Percentiles rank a stretch among this genome's conserved stretches.
Evolutionary conservation across 495 filamentous ascomycete genomes (phyloP).

Genomic region (Chaetomium fimeti): DNA sequence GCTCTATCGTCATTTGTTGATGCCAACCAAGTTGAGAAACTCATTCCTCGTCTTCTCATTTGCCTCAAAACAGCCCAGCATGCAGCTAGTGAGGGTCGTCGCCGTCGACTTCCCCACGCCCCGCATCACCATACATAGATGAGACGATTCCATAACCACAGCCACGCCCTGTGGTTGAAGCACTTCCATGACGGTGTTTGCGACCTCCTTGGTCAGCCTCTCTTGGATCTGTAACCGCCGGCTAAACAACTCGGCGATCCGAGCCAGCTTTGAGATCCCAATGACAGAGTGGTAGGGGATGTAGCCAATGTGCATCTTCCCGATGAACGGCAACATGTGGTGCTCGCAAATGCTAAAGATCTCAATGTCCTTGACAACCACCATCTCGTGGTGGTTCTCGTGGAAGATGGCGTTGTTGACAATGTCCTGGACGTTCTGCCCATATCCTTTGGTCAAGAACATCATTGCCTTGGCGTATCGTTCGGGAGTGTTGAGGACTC

Average conservation of each 20-base stretch:
- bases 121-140: conserved; percentile 96
- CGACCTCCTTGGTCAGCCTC: conserved; percentile 93
- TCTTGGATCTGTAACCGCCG: conserved; percentile 93
- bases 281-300: conserved; percentile 84
- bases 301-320: conserved; percentile 99
- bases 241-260: conserved; percentile 96
- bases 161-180: conserved; percentile 91
- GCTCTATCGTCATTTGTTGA: conserved; percentile 48
- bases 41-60: conserved; percentile 92
- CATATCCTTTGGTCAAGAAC: conserved; percentile 96
- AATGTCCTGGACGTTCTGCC: conserved; percentile 88
- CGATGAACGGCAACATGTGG: conserved; percentile 92
- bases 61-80: conserved; percentile 87
- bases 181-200: conserved; percentile 86
- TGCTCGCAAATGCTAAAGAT: conserved; percentile 95
- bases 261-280: conserved; percentile 89
- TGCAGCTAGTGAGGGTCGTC: conserved; percentile 93
- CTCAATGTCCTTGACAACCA: conserved; percentile 97
- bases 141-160: conserved; percentile 93
- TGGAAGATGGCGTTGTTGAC: conserved; percentile 95
- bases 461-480: conserved; percentile 96
- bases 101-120: conserved; percentile 80
- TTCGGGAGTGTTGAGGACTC: conserved; percentile 79
- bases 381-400: conserved; percentile 93
- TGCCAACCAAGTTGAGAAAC: conserved; percentile 73